Conservation (phyloP, 805 yeast species). For the Hagleromyces aurorensis region DNA sequence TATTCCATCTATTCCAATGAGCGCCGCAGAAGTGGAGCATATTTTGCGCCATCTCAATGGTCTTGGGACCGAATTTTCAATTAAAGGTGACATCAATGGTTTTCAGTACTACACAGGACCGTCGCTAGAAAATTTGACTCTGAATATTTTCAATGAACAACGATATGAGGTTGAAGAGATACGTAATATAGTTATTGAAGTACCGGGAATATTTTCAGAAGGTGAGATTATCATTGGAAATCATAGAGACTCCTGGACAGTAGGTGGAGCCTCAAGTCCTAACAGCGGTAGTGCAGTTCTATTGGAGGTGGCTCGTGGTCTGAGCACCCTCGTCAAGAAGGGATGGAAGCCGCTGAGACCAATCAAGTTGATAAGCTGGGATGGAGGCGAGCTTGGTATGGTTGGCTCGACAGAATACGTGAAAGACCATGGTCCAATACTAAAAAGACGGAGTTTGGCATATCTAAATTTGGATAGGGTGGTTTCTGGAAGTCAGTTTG, state of each 20-base stretch:
- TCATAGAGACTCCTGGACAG: constrained; percentile 45
- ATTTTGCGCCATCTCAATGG: constrained; percentile 34
- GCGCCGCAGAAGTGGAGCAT: constrained; percentile 36
- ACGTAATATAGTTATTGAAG: constrained; percentile 43
- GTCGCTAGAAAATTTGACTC: constrained; percentile 20
- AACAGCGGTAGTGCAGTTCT: constrained; percentile 43
- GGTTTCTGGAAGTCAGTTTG: constrained; percentile 43
- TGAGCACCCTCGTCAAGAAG: constrained; percentile 35
- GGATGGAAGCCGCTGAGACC: constrained; percentile 73
- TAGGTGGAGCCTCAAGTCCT: constrained; percentile 45
- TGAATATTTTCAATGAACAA: constrained; percentile 38
- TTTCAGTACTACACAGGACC: constrained; percentile 45
- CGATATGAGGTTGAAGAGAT: constrained; percentile 37
- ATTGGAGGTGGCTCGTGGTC: constrained; percentile 46
- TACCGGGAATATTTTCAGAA: constrained; percentile 46
- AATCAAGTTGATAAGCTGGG: constrained; percentile 69
- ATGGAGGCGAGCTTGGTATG: constrained; percentile 68
- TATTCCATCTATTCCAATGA: constrained; percentile 48
- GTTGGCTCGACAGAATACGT: constrained; percentile 76
- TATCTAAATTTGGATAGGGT: constrained; percentile 42
- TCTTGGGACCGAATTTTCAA: constrained; percentile 31
- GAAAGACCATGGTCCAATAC: constrained; percentile 42
- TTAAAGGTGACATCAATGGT: constrained; percentile 37
- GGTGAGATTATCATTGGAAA: constrained; percentile 50
- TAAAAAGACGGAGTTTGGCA: constrained; percentile 49